Evolutionary conservation across 2,329 filamentous ascomycete genomes (phyloP).

Genomic region (Hymenoscyphus salicellus): DNA sequence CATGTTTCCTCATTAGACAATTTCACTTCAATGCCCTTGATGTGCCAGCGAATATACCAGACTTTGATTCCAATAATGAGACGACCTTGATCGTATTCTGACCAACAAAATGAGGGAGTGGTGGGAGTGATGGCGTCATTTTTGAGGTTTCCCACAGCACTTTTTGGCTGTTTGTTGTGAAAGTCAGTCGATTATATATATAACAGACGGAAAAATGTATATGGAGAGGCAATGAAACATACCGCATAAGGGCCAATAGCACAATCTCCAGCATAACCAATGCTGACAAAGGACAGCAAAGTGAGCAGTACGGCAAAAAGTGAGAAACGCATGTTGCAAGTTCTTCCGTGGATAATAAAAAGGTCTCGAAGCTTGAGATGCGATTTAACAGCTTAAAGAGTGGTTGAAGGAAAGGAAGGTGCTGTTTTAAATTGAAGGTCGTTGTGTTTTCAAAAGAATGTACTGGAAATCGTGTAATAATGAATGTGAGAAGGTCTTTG

Average conservation of each 20-base stretch:
- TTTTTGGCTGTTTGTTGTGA: neutral
- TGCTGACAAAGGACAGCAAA: neutral
- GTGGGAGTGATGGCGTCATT: neutral
- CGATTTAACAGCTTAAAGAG: too few species aligned
- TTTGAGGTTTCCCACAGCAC: neutral
- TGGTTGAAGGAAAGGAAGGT: neutral
- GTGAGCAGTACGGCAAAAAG: neutral
- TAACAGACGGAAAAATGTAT: neutral
- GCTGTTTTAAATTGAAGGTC: neutral
- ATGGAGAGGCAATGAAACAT: neutral
- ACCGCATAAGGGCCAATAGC: neutral
- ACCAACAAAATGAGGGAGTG: neutral
- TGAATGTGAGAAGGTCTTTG: neutral
- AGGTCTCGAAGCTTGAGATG: too few species aligned
- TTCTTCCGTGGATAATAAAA: too few species aligned
- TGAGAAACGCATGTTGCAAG: neutral
- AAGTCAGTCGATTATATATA: neutral
- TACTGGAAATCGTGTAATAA: neutral
- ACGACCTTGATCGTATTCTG: neutral
- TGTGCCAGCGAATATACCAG: neutral
- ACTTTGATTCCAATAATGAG: constrained; percentile 1
- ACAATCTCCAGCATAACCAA: neutral
- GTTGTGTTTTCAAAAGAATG: neutral
- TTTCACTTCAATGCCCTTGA: neutral
- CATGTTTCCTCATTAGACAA: neutral